A percentile compares a stretch with the other conserved stretches of the same genome.
phyloP scores from a whole-genome alignment of 306 rosid species.

The Acacia confusa region DNA sequence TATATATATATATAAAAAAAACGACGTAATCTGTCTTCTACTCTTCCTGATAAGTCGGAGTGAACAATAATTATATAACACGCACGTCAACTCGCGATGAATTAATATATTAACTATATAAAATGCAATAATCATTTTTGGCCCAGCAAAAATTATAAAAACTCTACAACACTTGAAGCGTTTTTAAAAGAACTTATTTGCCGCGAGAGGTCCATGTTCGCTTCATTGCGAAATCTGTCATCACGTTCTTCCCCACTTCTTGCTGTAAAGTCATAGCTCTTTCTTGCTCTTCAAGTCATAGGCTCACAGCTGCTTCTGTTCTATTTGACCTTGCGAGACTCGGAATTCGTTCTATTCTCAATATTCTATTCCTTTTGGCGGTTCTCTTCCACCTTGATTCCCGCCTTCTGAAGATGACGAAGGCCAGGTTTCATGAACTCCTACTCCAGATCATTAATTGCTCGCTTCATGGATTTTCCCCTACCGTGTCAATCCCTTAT shows the following conservation, averaged over 20 bases:
- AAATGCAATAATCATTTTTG: too few species aligned
- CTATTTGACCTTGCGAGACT: slow-evolving; percentile 55
- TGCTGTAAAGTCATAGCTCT: slow-evolving; percentile 28
- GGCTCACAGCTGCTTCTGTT: not conserved
- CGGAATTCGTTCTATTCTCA: slow-evolving; percentile 40
- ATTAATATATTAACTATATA: too few species aligned
- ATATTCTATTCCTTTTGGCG: slow-evolving; percentile 41
- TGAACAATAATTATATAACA: too few species aligned
- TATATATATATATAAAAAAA: too few species aligned
- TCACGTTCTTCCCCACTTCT: slow-evolving; percentile 10
- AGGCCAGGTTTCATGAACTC: slow-evolving; percentile 3
- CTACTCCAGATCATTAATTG: not conserved
- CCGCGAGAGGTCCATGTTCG: too few species aligned
- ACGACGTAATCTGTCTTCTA: not conserved
- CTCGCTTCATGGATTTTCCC: slow-evolving; percentile 1
- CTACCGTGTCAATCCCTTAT: not conserved
- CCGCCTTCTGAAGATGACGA: slow-evolving; percentile 23
- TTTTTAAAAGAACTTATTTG: too few species aligned
- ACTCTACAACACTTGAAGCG: too few species aligned
- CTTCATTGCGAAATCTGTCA: slow-evolving; percentile 18
- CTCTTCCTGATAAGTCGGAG: too few species aligned
- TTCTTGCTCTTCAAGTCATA: slow-evolving; percentile 6
- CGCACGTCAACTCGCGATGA: not conserved
- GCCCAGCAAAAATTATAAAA: too few species aligned
- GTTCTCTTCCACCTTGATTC: slow-evolving; percentile 44